Evolutionary conservation across 2,329 filamentous ascomycete genomes (phyloP).

Genomic region (Mycocentrospora acerina): DNA sequence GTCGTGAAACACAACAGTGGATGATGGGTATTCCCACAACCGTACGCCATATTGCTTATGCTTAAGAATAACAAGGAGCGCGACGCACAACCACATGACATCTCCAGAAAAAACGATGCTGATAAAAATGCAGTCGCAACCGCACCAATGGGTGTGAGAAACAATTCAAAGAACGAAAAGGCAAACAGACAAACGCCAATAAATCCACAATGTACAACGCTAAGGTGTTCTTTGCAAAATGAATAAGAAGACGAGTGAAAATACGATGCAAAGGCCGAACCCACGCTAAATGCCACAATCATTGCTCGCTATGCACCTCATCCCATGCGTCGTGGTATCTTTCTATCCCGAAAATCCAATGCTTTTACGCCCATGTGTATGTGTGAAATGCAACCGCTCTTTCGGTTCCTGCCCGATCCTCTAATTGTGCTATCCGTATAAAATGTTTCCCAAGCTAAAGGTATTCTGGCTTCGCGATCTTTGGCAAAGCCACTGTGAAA

Average conservation of each 20-base stretch:
- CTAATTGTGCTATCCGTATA: no score
- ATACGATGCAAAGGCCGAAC: constrained; percentile 24
- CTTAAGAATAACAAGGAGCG: background rate
- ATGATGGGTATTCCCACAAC: constrained; percentile 22
- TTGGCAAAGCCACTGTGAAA: background rate
- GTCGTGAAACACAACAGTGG: constrained; percentile 13
- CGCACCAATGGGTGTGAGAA: constrained; percentile 26
- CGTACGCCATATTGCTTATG: constrained; percentile 21
- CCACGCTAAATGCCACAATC: constrained; percentile 44
- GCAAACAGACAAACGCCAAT: constrained; percentile 19
- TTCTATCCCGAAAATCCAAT: constrained; percentile 2
- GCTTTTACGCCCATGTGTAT: constrained; percentile 9
- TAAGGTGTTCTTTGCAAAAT: constrained; percentile 28
- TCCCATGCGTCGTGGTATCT: constrained; percentile 11
- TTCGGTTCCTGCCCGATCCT: constrained; percentile 32
- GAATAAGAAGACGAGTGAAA: constrained; percentile 16
- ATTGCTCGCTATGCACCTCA: constrained; percentile 25
- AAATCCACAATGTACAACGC: constrained; percentile 22
- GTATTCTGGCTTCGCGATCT: background rate
- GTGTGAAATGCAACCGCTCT: constrained; percentile 16
- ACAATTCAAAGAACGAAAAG: constrained; percentile 19
- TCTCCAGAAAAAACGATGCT: constrained; percentile 8
- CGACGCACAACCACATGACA: no score
- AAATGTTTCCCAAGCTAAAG: background rate
- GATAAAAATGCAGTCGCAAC: constrained; percentile 25